These are phyloP conservation scores for Xylaria sp. DNA, from an alignment of 2,329 filamentous ascomycete species.

Conservation along the genomic window DNA sequence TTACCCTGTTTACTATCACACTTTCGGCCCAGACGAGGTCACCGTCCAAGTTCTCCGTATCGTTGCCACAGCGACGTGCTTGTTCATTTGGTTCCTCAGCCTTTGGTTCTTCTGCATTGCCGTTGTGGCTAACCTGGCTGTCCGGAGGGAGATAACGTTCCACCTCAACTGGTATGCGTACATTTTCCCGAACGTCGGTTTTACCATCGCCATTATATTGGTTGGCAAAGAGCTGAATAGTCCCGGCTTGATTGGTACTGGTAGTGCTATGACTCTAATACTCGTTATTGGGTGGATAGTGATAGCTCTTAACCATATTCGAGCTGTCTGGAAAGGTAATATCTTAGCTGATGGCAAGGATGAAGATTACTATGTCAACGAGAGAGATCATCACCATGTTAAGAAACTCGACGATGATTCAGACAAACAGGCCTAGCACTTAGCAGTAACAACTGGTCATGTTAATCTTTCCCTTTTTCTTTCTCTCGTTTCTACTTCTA, in stretches of 20 bases:
- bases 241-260: constrained; percentile 57
- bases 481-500: background rate
- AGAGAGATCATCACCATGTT: constrained; percentile 32
- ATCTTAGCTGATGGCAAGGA: constrained; percentile 66
- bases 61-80: constrained; percentile 47
- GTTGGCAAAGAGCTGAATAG: constrained; percentile 60
- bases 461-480: background rate
- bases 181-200: constrained; percentile 69
- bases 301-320: constrained; percentile 54
- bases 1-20: constrained; percentile 34
- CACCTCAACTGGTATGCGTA: constrained; percentile 66
- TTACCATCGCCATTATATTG: constrained; percentile 64
- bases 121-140: constrained; percentile 37
- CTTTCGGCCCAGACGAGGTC: constrained; percentile 35
- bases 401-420: constrained; percentile 29
- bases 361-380: constrained; percentile 51
- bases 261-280: constrained; percentile 60
- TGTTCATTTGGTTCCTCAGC: constrained; percentile 55
- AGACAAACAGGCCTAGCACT: constrained; percentile 29
- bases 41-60: constrained; percentile 44
- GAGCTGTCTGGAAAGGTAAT: constrained; percentile 55
- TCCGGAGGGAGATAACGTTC: constrained; percentile 42
- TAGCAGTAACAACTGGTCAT: background rate
- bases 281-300: constrained; percentile 62
- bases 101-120: constrained; percentile 56